These are phyloP conservation scores for Dacryopinax primogenitus DNA, from an alignment of 768 basidiomycete genomes.

Conservation along the genomic window DNA sequence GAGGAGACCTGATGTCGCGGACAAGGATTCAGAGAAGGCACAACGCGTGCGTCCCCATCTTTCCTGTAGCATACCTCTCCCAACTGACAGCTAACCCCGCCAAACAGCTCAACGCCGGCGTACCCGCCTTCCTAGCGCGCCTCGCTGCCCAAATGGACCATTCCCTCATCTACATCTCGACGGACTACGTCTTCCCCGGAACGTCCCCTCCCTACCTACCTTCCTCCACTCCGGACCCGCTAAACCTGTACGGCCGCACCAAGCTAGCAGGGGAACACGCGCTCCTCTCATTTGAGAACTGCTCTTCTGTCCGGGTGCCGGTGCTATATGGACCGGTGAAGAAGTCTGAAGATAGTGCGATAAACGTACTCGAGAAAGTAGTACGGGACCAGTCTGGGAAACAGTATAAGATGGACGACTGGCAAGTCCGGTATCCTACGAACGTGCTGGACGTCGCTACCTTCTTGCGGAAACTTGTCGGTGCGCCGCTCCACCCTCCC, in stretches of 20 bases:
- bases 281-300: slow-evolving; percentile 39
- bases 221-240: slow-evolving; percentile 57
- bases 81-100: neutral
- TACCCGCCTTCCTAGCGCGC: slow-evolving; percentile 57
- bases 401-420: slow-evolving; percentile 90
- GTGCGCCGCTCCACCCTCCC: slow-evolving; percentile 28
- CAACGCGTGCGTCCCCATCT: slow-evolving; percentile 36
- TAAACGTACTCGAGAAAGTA: slow-evolving; percentile 79
- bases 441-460: slow-evolving; percentile 76
- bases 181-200: slow-evolving; percentile 97
- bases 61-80: neutral
- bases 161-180: slow-evolving; percentile 82
- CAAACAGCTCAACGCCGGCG: slow-evolving; percentile 60
- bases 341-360: slow-evolving; percentile 73
- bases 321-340: slow-evolving; percentile 83
- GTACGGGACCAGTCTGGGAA: slow-evolving; percentile 80
- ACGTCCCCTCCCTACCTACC: slow-evolving; percentile 82
- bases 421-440: slow-evolving; percentile 83
- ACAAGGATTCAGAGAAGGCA: slow-evolving; percentile 68
- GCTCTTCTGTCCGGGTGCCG: slow-evolving; percentile 65
- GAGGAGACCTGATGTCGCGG: slow-evolving; percentile 81
- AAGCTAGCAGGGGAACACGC: slow-evolving; percentile 80
- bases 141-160: slow-evolving; percentile 50
- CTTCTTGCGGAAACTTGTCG: slow-evolving; percentile 63
- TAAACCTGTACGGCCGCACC: slow-evolving; percentile 77